These are phyloP conservation scores for Populus alba DNA, from an alignment of 345 rosid genomes.

Conservation along the genomic window DNA sequence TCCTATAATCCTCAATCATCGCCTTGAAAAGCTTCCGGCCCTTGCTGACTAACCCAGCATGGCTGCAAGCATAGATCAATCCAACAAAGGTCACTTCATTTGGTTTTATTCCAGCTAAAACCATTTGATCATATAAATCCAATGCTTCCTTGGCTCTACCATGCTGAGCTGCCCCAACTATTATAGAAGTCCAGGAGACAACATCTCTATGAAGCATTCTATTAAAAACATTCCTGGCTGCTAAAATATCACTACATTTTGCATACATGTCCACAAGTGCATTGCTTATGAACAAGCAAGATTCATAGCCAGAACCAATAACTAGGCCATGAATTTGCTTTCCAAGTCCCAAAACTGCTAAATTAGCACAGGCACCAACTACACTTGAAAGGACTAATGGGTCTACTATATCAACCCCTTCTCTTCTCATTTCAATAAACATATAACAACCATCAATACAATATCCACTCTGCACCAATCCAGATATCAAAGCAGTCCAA, in stretches of 20 bases:
- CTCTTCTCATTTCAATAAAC: slow-evolving; percentile 70
- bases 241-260: slow-evolving; percentile 68
- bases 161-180: slow-evolving; percentile 80
- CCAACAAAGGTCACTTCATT: slow-evolving; percentile 80
- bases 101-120: slow-evolving; percentile 60
- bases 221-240: slow-evolving; percentile 51
- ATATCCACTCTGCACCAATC: slow-evolving; percentile 70
- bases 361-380: slow-evolving; percentile 68
- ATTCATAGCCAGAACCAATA: slow-evolving; percentile 47
- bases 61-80: slow-evolving; percentile 78
- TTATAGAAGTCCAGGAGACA: slow-evolving; percentile 78
- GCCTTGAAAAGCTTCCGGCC: slow-evolving; percentile 60
- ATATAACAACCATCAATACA: slow-evolving; percentile 49
- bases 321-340: slow-evolving; percentile 66
- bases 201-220: slow-evolving; percentile 55
- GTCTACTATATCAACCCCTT: slow-evolving; percentile 57
- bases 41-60: slow-evolving; percentile 59
- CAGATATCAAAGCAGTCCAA: slow-evolving; percentile 76
- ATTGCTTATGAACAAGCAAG: slow-evolving; percentile 63
- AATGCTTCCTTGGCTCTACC: slow-evolving; percentile 65
- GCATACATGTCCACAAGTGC: slow-evolving; percentile 83
- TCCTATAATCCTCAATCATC: slow-evolving; percentile 50
- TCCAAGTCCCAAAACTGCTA: slow-evolving; percentile 56
- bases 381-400: slow-evolving; percentile 75
- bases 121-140: slow-evolving; percentile 59